These are phyloP conservation scores for Pseudopediastrum boryanum DNA, from an alignment of 139 green algal species.

Conservation along the genomic window DNA sequence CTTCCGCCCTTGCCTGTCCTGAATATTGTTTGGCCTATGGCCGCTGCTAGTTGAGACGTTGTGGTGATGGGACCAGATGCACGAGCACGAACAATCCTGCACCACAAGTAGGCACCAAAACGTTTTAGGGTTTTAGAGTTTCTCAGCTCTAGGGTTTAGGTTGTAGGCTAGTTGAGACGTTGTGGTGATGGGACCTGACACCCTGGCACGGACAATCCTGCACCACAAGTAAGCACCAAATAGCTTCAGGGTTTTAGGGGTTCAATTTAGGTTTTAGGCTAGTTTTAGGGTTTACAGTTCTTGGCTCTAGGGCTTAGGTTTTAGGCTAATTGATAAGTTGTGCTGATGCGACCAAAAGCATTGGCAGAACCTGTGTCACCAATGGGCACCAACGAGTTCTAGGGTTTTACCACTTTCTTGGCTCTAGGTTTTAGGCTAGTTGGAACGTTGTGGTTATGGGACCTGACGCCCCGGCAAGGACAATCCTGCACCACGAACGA, in stretches of 20 bases:
- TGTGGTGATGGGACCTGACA: slow-evolving; percentile 66
- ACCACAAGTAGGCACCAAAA: slow-evolving; percentile 8
- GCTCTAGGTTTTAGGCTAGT: too few relatives aligned
- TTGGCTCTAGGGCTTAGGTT: too few relatives aligned
- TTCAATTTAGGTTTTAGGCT: too few relatives aligned
- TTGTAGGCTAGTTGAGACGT: slow-evolving; percentile 81
- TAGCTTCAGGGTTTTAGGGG: too few relatives aligned
- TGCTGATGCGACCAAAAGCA: too few relatives aligned
- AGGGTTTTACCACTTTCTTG: too few relatives aligned
- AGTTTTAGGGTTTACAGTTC: too few relatives aligned
- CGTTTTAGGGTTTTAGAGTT: too few relatives aligned
- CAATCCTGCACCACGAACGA: slow-evolving; percentile 38
- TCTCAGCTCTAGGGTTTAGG: too few relatives aligned
- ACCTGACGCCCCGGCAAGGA: slow-evolving; percentile 49
- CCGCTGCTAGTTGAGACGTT: slow-evolving; percentile 70
- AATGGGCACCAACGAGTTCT: too few relatives aligned
- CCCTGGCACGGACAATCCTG: slow-evolving; percentile 55
- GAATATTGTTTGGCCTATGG: slow-evolving; percentile 62
- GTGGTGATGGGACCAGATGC: slow-evolving; percentile 67
- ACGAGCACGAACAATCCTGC: slow-evolving; percentile 53
- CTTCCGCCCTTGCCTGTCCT: slow-evolving; percentile 32
- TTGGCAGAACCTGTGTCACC: too few relatives aligned
- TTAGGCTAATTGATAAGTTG: too few relatives aligned
- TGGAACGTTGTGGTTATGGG: slow-evolving; percentile 78
- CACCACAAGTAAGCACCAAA: slow-evolving; percentile 4